Conservation (phyloP, 306 rosid genomes). For the Cyclanthera cordifolia region DNA sequence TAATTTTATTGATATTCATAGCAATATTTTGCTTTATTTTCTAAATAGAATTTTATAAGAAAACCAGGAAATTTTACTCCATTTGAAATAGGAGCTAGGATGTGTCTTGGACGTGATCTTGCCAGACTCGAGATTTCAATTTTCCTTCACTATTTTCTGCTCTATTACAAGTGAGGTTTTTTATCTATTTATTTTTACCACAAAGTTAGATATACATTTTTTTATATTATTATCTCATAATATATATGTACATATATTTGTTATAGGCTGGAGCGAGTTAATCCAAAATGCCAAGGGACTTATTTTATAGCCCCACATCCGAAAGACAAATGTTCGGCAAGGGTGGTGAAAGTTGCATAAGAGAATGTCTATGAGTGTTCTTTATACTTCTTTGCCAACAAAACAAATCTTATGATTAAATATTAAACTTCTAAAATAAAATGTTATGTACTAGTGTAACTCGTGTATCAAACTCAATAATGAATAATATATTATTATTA, state of each 20-base stretch:
- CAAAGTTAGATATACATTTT: too few species aligned
- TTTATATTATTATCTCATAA: background rate
- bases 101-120: background rate
- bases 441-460: too few species aligned
- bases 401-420: too few species aligned
- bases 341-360: background rate
- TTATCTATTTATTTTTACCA: background rate
- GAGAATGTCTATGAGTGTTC: background rate
- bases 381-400: too few species aligned
- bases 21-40: background rate
- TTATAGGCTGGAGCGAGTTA: background rate
- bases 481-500: too few species aligned
- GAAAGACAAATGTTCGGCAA: background rate
- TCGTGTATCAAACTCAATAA: too few species aligned
- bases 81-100: background rate
- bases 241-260: too few species aligned
- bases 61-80: background rate
- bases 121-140: background rate
- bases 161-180: background rate
- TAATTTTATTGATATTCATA: background rate
- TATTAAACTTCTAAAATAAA: too few species aligned
- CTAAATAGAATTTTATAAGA: background rate
- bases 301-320: background rate
- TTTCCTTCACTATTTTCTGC: background rate
- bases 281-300: background rate